phyloP scores from a whole-genome alignment of 768 basidiomycete genomes.

The Daedalea quercina region DNA sequence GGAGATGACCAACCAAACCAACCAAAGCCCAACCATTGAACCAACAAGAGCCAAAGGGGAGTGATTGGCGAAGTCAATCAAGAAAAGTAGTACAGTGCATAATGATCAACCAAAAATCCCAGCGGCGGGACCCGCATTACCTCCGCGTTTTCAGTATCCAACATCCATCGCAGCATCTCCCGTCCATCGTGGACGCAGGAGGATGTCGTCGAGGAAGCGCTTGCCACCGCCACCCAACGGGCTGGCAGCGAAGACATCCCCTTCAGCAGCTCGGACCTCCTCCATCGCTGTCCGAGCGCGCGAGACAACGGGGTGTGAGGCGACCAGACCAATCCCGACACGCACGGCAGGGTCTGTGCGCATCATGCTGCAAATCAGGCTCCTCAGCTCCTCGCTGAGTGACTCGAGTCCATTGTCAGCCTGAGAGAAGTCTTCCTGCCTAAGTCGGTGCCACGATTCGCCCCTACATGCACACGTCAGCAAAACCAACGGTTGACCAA shows the following conservation, averaged over 20 bases:
- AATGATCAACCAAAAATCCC: neutral
- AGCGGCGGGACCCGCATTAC: neutral
- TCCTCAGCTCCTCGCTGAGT: conserved; percentile 55
- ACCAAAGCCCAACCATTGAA: neutral
- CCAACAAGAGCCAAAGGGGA: neutral
- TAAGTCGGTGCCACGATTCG: conserved; percentile 87
- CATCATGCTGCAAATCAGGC: conserved; percentile 74
- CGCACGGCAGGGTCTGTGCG: conserved; percentile 59
- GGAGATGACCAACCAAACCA: neutral
- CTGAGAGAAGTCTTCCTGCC: conserved; percentile 87
- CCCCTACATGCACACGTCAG: conserved; percentile 46
- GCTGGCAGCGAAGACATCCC: conserved; percentile 48
- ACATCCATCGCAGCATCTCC: conserved; percentile 7
- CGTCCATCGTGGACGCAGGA: conserved; percentile 19
- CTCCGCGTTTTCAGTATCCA: neutral
- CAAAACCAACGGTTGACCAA: conserved; percentile 7
- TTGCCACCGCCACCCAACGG: conserved; percentile 54
- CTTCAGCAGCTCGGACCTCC: conserved; percentile 29
- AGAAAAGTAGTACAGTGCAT: neutral
- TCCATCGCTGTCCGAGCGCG: conserved; percentile 65
- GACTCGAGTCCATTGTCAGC: conserved; percentile 50
- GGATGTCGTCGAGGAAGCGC: conserved; percentile 62
- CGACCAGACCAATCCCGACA: conserved; percentile 48
- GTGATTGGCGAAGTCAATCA: neutral
- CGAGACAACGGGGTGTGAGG: conserved; percentile 53